These are phyloP conservation scores for Colletotrichum higginsianum DNA, from an alignment of 2,329 filamentous ascomycete genomes.

Conservation along the genomic window DNA sequence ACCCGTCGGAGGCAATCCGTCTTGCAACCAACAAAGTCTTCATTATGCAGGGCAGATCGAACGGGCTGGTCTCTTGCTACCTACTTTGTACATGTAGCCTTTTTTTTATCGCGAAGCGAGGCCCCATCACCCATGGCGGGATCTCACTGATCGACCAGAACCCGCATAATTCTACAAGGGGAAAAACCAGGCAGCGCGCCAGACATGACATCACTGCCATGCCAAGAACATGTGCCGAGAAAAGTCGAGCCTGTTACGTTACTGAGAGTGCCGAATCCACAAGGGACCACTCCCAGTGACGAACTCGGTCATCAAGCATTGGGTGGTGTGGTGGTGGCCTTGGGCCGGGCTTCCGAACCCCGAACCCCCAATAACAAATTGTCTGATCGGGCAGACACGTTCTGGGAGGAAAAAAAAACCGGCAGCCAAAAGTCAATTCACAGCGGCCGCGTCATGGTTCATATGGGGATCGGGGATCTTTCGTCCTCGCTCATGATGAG, in stretches of 20 bases:
- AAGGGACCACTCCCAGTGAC: background rate
- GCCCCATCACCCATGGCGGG: slow-evolving; percentile 5
- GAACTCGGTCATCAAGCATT: slow-evolving; percentile 5
- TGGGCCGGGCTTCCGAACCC: background rate
- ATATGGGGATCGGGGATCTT: background rate
- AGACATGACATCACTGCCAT: slow-evolving; percentile 32
- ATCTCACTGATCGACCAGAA: slow-evolving; percentile 26
- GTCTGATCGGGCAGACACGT: background rate
- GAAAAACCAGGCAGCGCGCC: slow-evolving; percentile 33
- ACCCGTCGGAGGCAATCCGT: background rate
- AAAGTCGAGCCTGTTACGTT: slow-evolving; percentile 4
- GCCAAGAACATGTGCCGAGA: slow-evolving; percentile 5
- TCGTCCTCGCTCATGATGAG: background rate
- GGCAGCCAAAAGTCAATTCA: slow-evolving; percentile 24
- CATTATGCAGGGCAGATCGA: background rate
- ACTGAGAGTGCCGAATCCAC: background rate
- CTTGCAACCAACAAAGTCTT: no score
- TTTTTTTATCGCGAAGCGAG: background rate
- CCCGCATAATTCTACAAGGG: slow-evolving; percentile 15
- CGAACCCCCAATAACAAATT: background rate
- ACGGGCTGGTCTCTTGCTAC: background rate
- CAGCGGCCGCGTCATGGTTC: slow-evolving; percentile 16
- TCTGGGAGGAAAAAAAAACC: background rate
- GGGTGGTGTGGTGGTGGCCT: background rate
- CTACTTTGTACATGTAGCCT: no score